Base-by-base conservation (phyloP, 139 green algal genomes). In the Coelastrella sp. region DNA sequence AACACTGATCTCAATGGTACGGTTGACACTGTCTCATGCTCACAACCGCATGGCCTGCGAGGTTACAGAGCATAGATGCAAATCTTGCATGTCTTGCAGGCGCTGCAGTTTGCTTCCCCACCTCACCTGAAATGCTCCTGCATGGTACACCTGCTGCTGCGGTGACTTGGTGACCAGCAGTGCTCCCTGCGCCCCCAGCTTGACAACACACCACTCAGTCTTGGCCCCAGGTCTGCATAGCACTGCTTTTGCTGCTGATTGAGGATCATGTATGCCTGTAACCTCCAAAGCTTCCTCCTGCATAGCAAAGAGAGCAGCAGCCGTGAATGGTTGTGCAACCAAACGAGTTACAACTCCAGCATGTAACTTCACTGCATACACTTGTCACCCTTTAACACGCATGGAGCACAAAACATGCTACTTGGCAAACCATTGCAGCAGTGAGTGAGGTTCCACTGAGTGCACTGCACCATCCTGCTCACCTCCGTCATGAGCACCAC, bases 401-500 rank as follows among this genome's bases (percentile, higher is more conserved):
- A 49, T 49, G 35, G 35, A 49, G 35, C 35, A 49, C 35, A 49
- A 49, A 49, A 49, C 35, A 49, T 49, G 35, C 35, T 49, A 49
- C 35, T 49, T 49, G 35, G 35, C 35, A 49, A 49, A 49, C 35
- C 35, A 49, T 49, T 49, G 35, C 35, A 49, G 3, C 35, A 49
- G 35, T 49, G 35, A 49, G 35, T 3, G 35, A 49, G 35, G 35
- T 49, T 49, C 35, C 35, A 49, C 35, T 49, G 35, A 49, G 35
- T 49, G 35, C 35, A 49, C 35, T 49, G 35, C 35, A 3, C 35
- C 35, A 49, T 49, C 35, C 35, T 49, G 35, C 3, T 49, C 90
- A 95, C 95, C 92, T 95, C 90, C 6, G 98, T 99, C 92, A 99
- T 95, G 1, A 99, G 95, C 61, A 99, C 92, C 12, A 98, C 95